phyloP scores from a whole-genome alignment of 331 rosid genomes.

The Spiraea crenata region DNA sequence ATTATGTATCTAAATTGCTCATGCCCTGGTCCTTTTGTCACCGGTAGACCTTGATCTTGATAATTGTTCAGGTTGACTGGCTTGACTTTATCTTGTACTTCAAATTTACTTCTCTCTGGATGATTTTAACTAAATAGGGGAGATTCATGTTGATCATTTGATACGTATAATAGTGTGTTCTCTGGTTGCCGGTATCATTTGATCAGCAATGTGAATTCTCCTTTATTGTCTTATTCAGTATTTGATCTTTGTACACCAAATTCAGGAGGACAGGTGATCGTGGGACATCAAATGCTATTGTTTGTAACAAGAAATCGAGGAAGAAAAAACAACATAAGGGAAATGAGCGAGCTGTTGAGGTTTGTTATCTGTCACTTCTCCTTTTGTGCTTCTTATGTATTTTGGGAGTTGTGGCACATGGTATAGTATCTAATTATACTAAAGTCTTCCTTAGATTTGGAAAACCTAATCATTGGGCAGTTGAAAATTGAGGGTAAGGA shows the following conservation, averaged over 20 bases:
- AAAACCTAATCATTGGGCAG: background rate
- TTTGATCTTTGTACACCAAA: background rate
- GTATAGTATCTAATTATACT: background rate
- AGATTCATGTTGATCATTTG: background rate
- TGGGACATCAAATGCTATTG: slow-evolving; percentile 8
- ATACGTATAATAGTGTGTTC: background rate
- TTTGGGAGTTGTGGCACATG: background rate
- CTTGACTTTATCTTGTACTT: background rate
- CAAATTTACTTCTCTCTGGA: background rate
- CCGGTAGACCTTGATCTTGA: background rate
- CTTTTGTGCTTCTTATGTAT: slow-evolving; percentile 17
- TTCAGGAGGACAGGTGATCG: slow-evolving; percentile 28
- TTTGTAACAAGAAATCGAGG: slow-evolving; percentile 20
- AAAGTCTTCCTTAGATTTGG: background rate
- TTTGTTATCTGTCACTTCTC: slow-evolving; percentile 22
- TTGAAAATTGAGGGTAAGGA: background rate
- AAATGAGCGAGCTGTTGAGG: slow-evolving; percentile 25
- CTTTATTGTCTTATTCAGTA: background rate
- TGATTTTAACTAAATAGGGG: background rate
- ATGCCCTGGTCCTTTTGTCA: background rate
- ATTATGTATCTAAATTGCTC: background rate
- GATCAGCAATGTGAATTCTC: background rate
- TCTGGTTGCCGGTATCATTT: background rate
- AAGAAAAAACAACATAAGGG: slow-evolving; percentile 29
- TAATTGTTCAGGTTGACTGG: background rate